Conservation (phyloP, 345 rosid species). For the Linum usitatissimum region DNA sequence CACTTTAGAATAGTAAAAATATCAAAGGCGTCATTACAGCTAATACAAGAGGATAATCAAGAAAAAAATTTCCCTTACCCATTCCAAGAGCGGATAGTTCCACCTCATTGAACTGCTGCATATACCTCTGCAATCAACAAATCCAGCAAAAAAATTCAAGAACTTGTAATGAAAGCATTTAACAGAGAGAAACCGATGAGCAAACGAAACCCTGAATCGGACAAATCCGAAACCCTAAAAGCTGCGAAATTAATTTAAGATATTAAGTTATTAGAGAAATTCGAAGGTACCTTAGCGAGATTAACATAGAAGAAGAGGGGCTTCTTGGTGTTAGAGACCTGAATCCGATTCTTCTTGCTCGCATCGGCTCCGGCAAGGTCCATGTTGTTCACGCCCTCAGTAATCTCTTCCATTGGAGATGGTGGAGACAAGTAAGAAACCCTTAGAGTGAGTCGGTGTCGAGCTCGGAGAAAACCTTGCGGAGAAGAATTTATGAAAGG, state of each 20-base stretch:
- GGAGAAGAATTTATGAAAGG: not conserved
- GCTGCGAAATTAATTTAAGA: not conserved
- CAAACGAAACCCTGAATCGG: constrained; percentile 6
- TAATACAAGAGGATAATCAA: too few species aligned
- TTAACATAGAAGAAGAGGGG: constrained; percentile 92
- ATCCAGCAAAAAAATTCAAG: not conserved
- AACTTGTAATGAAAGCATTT: not conserved
- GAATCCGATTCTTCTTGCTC: constrained; percentile 77
- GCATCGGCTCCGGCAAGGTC: constrained; percentile 32
- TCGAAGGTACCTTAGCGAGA: constrained; percentile 65
- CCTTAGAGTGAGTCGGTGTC: not conserved
- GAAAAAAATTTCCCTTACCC: constrained; percentile 71
- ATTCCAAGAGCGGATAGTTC: constrained; percentile 94
- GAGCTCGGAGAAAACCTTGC: not conserved
- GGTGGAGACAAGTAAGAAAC: not conserved
- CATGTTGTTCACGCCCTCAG: constrained; percentile 55
- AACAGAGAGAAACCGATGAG: not conserved
- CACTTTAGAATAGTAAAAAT: too few species aligned
- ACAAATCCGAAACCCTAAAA: not conserved
- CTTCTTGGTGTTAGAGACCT: constrained; percentile 89
- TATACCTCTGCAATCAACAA: constrained; percentile 49
- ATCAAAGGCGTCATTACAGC: too few species aligned
- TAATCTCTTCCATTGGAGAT: constrained; percentile 53
- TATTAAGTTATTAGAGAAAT: not conserved
- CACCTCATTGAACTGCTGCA: constrained; percentile 84